Evolutionary conservation across 495 filamentous ascomycete species (phyloP), one percentile per base, ranked within the genome.

Genomic region (Neurospora sp.): DNA sequence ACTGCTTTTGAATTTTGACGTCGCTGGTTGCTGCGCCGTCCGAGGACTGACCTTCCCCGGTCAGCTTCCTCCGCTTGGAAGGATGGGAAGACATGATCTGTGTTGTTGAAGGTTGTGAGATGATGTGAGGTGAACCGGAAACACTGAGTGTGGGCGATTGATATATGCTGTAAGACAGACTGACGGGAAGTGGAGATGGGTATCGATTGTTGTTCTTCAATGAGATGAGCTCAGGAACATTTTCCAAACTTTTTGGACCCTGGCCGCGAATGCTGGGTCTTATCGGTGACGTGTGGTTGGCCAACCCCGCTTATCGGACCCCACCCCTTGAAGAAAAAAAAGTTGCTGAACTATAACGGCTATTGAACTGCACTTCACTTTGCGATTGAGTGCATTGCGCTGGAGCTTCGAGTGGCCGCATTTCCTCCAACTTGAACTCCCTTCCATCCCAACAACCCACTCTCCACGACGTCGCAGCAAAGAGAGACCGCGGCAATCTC

Each of bases 21-120:
- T 74, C 77, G 31, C 73, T 76, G 41, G 69, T 72, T 7, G 70
- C 73, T 17, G 79, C 70, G 37, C 79, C 79, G 41, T 83, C 80
- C 14, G 80, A 81, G 5, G 78, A 77, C 22, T 73, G 75, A 22
- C 81, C 79, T 35, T 7, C 53, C 1, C 8, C 8, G 83, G 82
- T 40, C n/a, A 85, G 75, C 74, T 78, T 86, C 48, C 83, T 81
- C 75, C 82, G 80, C 72, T 86, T 86, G 6, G 79, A 76, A 16
- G 84, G 82, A 71, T 81, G 79, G 17, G 81, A 82, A 68, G 80
- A 75, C 83, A 86, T 84, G 10, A 35, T 35, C 40, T 38, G 35
- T 70, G 10, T 68, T 71, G 69, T 72, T 70, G 73, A 69, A 59
- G 45, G 40, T 45, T 40, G 44, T 70, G 44, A 41, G 48, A 14